Percentiles rank a stretch among this genome's conserved stretches.
Conservation (phyloP, 768 basidiomycete genomes). For the Hericium alpestre region DNA sequence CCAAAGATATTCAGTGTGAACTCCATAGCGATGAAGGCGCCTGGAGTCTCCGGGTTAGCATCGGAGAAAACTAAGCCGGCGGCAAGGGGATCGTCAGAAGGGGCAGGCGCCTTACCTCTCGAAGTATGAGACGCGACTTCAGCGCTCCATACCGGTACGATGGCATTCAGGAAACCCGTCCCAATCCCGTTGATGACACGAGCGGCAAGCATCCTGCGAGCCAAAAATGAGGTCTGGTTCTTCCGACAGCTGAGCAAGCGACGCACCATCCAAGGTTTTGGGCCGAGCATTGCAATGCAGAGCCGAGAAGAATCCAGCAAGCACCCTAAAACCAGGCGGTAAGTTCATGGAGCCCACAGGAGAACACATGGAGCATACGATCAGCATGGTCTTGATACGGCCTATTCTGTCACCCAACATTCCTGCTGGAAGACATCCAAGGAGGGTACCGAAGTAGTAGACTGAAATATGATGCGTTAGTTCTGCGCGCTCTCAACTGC, state of each 20-base stretch:
- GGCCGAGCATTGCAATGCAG: slow-evolving; percentile 31
- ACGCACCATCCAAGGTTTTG: slow-evolving; percentile 32
- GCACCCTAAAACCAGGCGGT: slow-evolving; percentile 19
- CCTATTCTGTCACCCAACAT: slow-evolving; percentile 31
- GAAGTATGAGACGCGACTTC: slow-evolving; percentile 36
- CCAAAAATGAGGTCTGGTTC: neutral
- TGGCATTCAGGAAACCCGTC: slow-evolving; percentile 33
- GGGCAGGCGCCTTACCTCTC: slow-evolving; percentile 15
- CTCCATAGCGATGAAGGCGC: slow-evolving; percentile 34
- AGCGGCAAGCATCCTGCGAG: slow-evolving; percentile 32
- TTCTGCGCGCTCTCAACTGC: neutral
- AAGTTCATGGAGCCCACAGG: neutral
- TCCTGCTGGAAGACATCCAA: slow-evolving; percentile 32
- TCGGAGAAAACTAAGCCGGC: neutral
- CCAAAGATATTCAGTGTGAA: slow-evolving; percentile 32
- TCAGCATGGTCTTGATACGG: slow-evolving; percentile 29
- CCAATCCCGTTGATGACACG: slow-evolving; percentile 35
- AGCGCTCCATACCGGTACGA: slow-evolving; percentile 36
- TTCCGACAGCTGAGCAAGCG: neutral
- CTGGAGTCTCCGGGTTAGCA: slow-evolving; percentile 9
- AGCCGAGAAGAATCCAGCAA: slow-evolving; percentile 31
- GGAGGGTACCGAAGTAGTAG: slow-evolving; percentile 33
- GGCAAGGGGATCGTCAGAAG: neutral
- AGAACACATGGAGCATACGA: slow-evolving; percentile 4
- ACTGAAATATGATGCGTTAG: slow-evolving; percentile 12